Conservation (phyloP, 139 green algal genomes). For the Coelastrella sp. region DNA sequence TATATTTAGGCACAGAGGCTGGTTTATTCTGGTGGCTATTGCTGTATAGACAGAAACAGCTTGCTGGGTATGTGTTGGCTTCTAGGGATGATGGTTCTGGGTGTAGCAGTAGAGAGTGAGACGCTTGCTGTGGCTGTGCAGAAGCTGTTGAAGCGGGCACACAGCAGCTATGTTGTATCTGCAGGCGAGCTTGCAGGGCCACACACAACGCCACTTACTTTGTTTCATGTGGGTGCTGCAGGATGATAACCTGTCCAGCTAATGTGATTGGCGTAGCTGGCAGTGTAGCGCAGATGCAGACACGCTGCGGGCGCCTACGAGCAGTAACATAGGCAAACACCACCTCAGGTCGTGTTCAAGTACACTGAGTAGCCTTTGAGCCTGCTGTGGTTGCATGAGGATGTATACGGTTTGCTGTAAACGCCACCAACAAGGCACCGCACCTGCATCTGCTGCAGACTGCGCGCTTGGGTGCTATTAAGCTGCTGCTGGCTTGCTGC, state of each 20-base stretch:
- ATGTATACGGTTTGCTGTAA: background rate
- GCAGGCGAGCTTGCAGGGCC: background rate
- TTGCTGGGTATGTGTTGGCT: too few species aligned
- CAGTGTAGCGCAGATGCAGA: slow-evolving; percentile 12
- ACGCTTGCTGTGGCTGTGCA: too few species aligned
- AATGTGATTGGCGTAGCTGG: background rate
- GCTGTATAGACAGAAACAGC: too few species aligned
- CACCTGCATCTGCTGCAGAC: background rate
- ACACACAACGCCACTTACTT: slow-evolving; percentile 7
- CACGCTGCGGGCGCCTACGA: slow-evolving; percentile 13
- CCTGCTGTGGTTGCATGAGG: background rate
- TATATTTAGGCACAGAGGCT: too few species aligned
- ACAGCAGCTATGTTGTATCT: background rate
- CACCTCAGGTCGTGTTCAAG: background rate
- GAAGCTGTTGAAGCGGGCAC: background rate
- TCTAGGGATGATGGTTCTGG: too few species aligned
- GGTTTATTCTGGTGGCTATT: too few species aligned
- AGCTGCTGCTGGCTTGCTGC: background rate
- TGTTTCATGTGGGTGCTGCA: slow-evolving; percentile 28
- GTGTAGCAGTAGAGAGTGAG: too few species aligned
- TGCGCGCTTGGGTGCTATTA: background rate
- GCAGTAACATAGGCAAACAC: background rate
- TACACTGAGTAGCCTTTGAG: background rate
- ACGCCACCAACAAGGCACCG: too few species aligned
- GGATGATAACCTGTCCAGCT: slow-evolving; percentile 1